Evolutionary conservation across 768 basidiomycete genomes (phyloP).

Genomic region (Suillus fuscotomentosus): DNA sequence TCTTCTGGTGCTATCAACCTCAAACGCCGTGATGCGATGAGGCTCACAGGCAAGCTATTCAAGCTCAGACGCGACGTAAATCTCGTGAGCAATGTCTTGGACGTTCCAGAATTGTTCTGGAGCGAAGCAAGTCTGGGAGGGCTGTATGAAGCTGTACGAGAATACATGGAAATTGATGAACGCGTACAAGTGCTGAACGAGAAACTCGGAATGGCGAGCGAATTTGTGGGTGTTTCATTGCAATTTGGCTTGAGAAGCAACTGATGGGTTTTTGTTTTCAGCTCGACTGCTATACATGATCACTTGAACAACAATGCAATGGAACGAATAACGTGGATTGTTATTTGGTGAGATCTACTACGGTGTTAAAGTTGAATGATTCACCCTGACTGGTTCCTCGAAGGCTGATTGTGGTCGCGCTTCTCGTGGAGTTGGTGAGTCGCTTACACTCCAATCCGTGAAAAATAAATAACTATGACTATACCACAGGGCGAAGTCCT

Average conservation of each 20-base stretch:
- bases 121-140: slow-evolving; percentile 86
- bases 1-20: slow-evolving; percentile 72
- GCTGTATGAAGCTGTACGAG: slow-evolving; percentile 88
- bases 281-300: slow-evolving; percentile 91
- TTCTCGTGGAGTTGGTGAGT: slow-evolving; percentile 81
- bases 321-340: slow-evolving; percentile 85
- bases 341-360: slow-evolving; percentile 56
- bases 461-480: neutral
- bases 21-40: slow-evolving; percentile 78
- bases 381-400: slow-evolving; percentile 18
- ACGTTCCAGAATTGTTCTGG: slow-evolving; percentile 95
- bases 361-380: neutral
- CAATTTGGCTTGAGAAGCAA: neutral
- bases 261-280: slow-evolving; percentile 26
- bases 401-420: slow-evolving; percentile 88
- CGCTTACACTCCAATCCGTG: neutral
- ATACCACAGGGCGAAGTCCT: slow-evolving; percentile 74
- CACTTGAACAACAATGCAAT: slow-evolving; percentile 88
- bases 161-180: slow-evolving; percentile 90
- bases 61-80: slow-evolving; percentile 88
- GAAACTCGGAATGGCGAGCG: slow-evolving; percentile 81
- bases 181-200: slow-evolving; percentile 87
- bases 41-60: slow-evolving; percentile 83
- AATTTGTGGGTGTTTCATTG: slow-evolving; percentile 66
- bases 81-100: slow-evolving; percentile 88